These are phyloP conservation scores for Phylloporus sp. DNA, from an alignment of 768 basidiomycete genomes.

Conservation along the genomic window DNA sequence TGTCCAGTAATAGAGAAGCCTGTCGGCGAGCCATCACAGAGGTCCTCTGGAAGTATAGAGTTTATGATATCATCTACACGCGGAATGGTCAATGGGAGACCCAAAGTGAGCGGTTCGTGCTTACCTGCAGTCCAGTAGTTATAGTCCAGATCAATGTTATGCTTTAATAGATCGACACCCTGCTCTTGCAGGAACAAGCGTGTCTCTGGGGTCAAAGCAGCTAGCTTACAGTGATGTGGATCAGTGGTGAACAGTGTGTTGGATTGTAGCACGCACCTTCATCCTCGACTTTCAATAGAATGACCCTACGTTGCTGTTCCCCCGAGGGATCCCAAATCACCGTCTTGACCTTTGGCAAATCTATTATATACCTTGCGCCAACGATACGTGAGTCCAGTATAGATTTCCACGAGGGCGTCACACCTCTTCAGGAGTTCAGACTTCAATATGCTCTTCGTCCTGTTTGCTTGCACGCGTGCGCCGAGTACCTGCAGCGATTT, in stretches of 20 bases:
- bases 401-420: conserved; percentile 14
- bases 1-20: conserved; percentile 90
- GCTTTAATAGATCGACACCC: conserved; percentile 50
- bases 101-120: background rate
- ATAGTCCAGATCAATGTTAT: conserved; percentile 69
- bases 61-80: conserved; percentile 76
- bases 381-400: conserved; percentile 9
- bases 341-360: conserved; percentile 63
- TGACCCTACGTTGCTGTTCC: conserved; percentile 51
- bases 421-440: conserved; percentile 60
- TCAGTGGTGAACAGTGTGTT: conserved; percentile 1
- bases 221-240: conserved; percentile 47
- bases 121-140: conserved; percentile 86
- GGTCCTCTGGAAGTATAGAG: conserved; percentile 73
- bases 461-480: conserved; percentile 54
- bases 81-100: conserved; percentile 1
- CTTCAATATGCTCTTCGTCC: conserved; percentile 54
- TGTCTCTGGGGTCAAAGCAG: conserved; percentile 57
- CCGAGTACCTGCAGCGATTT: conserved; percentile 67
- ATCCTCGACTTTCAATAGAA: conserved; percentile 59
- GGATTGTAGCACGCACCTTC: conserved; percentile 46
- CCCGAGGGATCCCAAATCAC: conserved; percentile 52
- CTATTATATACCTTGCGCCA: conserved; percentile 50
- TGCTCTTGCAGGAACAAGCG: conserved; percentile 54
- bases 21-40: conserved; percentile 75